These are phyloP conservation scores for Massarina eburnea DNA, from an alignment of 2,329 filamentous ascomycete species.

Conservation along the genomic window DNA sequence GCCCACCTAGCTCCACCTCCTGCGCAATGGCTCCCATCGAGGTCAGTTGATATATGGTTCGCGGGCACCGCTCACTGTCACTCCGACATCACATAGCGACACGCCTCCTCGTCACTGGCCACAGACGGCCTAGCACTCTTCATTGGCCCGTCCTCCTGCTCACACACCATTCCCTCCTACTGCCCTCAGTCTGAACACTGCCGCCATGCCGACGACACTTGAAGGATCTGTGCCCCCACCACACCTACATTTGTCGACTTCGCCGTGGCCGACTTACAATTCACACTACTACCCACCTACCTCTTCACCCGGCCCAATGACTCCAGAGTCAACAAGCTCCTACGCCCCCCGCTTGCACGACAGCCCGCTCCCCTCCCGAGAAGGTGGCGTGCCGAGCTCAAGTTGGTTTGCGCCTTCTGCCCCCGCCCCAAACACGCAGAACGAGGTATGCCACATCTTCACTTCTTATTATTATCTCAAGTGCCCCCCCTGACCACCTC, in stretches of 20 bases:
- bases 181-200: not conserved
- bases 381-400: slow-evolving; percentile 24
- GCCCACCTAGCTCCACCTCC: slow-evolving; percentile 13
- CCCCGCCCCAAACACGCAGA: slow-evolving; percentile 29
- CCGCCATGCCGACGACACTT: slow-evolving; percentile 38
- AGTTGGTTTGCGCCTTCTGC: slow-evolving; percentile 35
- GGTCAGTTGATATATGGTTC: slow-evolving; percentile 22
- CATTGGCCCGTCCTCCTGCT: not conserved
- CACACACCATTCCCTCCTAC: slow-evolving; percentile 6
- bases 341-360: slow-evolving; percentile 34
- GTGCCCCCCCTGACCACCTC: not conserved
- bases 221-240: slow-evolving; percentile 39
- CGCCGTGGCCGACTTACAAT: slow-evolving; percentile 33
- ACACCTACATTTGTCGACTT: slow-evolving; percentile 31
- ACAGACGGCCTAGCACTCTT: not conserved
- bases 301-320: slow-evolving; percentile 35
- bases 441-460: slow-evolving; percentile 29
- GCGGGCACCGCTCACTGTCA: slow-evolving; percentile 10
- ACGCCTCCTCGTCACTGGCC: slow-evolving; percentile 9
- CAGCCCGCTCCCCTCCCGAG: slow-evolving; percentile 27
- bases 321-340: slow-evolving; percentile 32
- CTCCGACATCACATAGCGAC: slow-evolving; percentile 3
- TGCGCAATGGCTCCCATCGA: slow-evolving; percentile 1
- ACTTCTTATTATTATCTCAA: slow-evolving; percentile 1
- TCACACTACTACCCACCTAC: slow-evolving; percentile 27